These are phyloP conservation scores for Leishmania martiniquensis DNA, from an alignment of 208 protist genomes.

Conservation along the genomic window DNA sequence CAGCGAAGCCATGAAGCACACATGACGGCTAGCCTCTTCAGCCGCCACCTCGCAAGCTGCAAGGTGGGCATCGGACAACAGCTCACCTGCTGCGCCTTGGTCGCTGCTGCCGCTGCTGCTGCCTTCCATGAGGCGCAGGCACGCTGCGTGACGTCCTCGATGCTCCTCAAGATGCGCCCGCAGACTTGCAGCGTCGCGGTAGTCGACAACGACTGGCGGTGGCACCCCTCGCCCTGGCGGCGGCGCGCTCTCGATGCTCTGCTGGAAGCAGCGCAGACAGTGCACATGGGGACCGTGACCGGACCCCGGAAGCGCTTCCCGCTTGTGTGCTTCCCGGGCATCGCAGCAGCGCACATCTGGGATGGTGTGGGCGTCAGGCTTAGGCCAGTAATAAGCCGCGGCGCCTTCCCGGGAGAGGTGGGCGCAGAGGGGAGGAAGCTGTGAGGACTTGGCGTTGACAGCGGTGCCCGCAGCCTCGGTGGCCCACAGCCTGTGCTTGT, in stretches of 20 bases:
- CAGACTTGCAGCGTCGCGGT: conserved; percentile 21
- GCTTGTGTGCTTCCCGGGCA: conserved; percentile 19
- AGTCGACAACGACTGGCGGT: conserved; percentile 35
- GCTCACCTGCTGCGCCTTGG: conserved; percentile 10
- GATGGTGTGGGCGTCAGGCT: conserved; percentile 9
- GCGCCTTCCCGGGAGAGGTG: conserved; percentile 59
- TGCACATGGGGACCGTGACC: conserved; percentile 42
- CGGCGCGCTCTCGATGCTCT: conserved; percentile 7
- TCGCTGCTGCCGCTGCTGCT: conserved; percentile 21
- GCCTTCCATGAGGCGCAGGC: conserved; percentile 39
- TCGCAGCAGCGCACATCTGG: conserved; percentile 33
- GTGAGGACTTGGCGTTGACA: not conserved
- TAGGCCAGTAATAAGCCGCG: conserved; percentile 11
- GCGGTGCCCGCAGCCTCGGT: not conserved
- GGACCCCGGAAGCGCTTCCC: conserved; percentile 16
- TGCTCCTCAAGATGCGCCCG: conserved; percentile 30
- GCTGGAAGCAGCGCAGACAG: conserved; percentile 54
- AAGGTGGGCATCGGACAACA: conserved; percentile 22
- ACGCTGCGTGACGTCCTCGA: conserved; percentile 22
- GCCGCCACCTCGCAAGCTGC: conserved; percentile 48
- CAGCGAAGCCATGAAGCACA: conserved; percentile 55
- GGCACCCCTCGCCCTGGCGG: conserved; percentile 23
- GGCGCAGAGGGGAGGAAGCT: conserved; percentile 38
- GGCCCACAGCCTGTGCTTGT: not conserved
- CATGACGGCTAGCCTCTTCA: conserved; percentile 49